Conservation (phyloP, 305 asterid genomes). For the Ajuga reptans region DNA sequence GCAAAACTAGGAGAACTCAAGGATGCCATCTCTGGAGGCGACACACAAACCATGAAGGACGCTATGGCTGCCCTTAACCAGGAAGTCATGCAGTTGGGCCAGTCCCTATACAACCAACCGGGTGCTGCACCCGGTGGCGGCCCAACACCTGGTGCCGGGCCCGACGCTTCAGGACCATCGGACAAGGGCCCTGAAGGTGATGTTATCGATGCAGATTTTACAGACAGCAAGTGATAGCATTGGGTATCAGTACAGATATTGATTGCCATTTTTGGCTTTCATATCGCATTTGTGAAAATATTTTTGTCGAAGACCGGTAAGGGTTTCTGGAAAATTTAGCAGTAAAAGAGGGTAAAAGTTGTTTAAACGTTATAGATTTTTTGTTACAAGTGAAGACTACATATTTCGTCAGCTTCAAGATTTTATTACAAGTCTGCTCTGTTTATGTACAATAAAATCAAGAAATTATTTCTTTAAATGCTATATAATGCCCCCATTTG, state of each 20-base stretch:
- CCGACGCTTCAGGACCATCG: conserved; percentile 46
- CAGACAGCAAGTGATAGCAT: conserved; percentile 62
- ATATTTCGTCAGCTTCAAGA: not conserved
- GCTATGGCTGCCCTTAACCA: conserved; percentile 83
- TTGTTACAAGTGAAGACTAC: not conserved
- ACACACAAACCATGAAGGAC: conserved; percentile 73
- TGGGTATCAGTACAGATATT: not conserved
- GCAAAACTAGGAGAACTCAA: conserved; percentile 75
- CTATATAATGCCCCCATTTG: not conserved
- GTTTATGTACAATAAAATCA: not conserved
- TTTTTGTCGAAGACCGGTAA: conserved; percentile 13
- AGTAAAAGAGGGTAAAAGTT: not conserved
- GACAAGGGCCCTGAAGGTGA: conserved; percentile 73
- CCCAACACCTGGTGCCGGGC: conserved; percentile 47
- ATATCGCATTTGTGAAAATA: conserved; percentile 8
- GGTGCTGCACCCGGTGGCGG: conserved; percentile 44
- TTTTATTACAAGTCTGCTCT: not conserved
- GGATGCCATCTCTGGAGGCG: conserved; percentile 63
- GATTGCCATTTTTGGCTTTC: not conserved
- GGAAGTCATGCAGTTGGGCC: conserved; percentile 93
- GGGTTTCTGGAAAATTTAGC: not conserved
- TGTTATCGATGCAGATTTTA: conserved; percentile 89
- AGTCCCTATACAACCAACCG: conserved; percentile 64
- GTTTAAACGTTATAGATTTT: not conserved
- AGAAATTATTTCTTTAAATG: not conserved